Percentiles rank a stretch among this genome's conserved stretches.
Evolutionary conservation across 768 basidiomycete genomes (phyloP).

Genomic region (Rhizopogon vinicolor): DNA sequence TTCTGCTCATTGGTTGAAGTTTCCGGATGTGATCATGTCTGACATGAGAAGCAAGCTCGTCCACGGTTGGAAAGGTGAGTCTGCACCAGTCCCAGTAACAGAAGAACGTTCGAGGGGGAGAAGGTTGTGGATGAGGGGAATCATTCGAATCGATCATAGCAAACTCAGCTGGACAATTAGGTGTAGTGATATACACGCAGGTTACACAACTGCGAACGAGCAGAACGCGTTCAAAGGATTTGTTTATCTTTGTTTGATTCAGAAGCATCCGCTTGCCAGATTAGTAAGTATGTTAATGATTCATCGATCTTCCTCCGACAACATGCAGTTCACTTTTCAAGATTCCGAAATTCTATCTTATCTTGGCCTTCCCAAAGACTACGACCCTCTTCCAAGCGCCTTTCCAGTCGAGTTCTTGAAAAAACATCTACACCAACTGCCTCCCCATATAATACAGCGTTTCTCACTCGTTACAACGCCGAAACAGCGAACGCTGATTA

Average conservation of each 20-base stretch:
- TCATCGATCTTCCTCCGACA: neutral
- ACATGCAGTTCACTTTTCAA: constrained; percentile 10
- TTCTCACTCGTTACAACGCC: constrained; percentile 47
- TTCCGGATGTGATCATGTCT: constrained; percentile 41
- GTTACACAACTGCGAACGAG: too few species aligned
- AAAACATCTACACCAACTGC: constrained; percentile 55
- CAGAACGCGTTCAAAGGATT: neutral
- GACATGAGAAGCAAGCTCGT: constrained; percentile 42
- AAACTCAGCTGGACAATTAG: neutral
- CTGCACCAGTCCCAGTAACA: constrained; percentile 58
- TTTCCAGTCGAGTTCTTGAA: constrained; percentile 62
- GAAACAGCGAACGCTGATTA: constrained; percentile 59
- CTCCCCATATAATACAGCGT: constrained; percentile 51
- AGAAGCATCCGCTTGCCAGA: neutral
- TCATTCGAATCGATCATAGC: neutral
- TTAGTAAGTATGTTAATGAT: neutral
- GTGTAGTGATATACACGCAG: neutral
- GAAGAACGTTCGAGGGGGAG: constrained; percentile 14
- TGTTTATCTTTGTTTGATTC: constrained; percentile 19
- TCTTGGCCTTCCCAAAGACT: constrained; percentile 54
- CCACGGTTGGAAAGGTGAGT: constrained; percentile 31
- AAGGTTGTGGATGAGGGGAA: constrained; percentile 5
- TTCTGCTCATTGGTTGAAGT: constrained; percentile 37
- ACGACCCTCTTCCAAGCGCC: constrained; percentile 53
- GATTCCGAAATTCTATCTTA: constrained; percentile 36